Percentiles rank a stretch among this genome's conserved stretches.
These are phyloP conservation scores for Kluyveromyces aestuarii DNA, from an alignment of 805 yeast genomes.

Conservation along the genomic window DNA sequence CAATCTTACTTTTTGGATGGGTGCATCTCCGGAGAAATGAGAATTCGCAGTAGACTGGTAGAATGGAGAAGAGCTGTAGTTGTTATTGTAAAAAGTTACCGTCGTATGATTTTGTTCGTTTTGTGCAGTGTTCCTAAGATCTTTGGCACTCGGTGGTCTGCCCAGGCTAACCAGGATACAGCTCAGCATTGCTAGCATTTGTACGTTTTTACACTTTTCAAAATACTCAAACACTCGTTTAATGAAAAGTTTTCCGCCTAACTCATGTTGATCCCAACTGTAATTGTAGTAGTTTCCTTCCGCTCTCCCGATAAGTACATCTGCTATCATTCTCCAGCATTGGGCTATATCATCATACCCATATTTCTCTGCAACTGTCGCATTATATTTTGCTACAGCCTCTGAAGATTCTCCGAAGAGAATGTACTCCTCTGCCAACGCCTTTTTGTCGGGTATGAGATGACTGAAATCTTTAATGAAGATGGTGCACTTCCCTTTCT, in stretches of 20 bases:
- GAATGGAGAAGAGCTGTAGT: not conserved
- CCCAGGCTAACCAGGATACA: slow-evolving; percentile 40
- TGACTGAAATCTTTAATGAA: slow-evolving; percentile 55
- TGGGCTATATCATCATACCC: slow-evolving; percentile 58
- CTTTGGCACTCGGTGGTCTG: not conserved
- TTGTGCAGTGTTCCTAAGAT: not conserved
- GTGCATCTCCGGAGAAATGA: not conserved
- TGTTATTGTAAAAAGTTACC: slow-evolving; percentile 2
- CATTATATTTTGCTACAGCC: slow-evolving; percentile 58
- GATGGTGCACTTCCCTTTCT: slow-evolving; percentile 44
- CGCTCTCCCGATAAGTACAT: slow-evolving; percentile 25
- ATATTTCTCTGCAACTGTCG: slow-evolving; percentile 54
- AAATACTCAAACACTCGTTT: slow-evolving; percentile 53
- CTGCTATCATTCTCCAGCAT: slow-evolving; percentile 59
- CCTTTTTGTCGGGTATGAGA: slow-evolving; percentile 66
- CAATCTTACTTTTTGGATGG: slow-evolving; percentile 1
- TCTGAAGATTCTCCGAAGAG: slow-evolving; percentile 57
- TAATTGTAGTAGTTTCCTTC: slow-evolving; percentile 28
- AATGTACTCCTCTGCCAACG: slow-evolving; percentile 58
- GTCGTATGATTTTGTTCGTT: not conserved
- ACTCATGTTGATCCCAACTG: slow-evolving; percentile 76
- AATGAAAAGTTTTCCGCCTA: slow-evolving; percentile 62
- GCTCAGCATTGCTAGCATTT: slow-evolving; percentile 84
- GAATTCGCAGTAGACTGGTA: not conserved
- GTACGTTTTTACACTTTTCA: slow-evolving; percentile 58